Conservation (phyloP, 2,329 filamentous ascomycete species). For the Botryotinia calthae region DNA sequence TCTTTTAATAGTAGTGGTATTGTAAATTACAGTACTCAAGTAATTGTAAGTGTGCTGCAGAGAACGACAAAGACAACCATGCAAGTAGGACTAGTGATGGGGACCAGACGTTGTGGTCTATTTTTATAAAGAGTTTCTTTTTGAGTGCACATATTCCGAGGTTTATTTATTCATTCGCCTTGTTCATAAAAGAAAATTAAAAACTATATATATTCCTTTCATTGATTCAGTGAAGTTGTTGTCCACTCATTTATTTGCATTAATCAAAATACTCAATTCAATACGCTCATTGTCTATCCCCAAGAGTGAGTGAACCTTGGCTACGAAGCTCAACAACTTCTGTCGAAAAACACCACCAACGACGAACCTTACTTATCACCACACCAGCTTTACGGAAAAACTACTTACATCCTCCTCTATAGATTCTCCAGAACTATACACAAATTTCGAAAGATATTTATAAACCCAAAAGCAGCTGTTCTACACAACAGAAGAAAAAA, state of each 20-base stretch:
- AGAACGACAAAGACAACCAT: not conserved
- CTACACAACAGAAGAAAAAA: not conserved
- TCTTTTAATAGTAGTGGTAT: not conserved
- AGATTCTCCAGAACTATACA: not conserved
- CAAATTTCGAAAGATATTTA: too few species aligned
- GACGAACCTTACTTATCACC: not conserved
- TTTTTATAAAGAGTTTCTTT: too few species aligned
- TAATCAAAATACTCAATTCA: not conserved
- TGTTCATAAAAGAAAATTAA: too few species aligned
- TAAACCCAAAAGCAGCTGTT: too few species aligned
- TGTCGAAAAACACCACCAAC: not conserved
- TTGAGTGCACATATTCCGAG: not conserved
- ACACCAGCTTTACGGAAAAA: not conserved
- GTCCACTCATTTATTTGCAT: not conserved
- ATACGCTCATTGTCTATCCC: not conserved
- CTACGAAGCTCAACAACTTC: not conserved
- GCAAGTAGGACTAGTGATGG: not conserved
- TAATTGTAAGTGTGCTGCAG: not conserved
- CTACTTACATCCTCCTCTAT: not conserved
- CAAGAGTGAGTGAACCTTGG: not conserved
- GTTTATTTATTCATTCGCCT: not conserved
- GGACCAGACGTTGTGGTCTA: not conserved
- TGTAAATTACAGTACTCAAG: not conserved
- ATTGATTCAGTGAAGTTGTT: not conserved
- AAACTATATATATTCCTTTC: too few species aligned